phyloP scores from a whole-genome alignment of 2,329 filamentous ascomycete species.

The Fusarium sp. region DNA sequence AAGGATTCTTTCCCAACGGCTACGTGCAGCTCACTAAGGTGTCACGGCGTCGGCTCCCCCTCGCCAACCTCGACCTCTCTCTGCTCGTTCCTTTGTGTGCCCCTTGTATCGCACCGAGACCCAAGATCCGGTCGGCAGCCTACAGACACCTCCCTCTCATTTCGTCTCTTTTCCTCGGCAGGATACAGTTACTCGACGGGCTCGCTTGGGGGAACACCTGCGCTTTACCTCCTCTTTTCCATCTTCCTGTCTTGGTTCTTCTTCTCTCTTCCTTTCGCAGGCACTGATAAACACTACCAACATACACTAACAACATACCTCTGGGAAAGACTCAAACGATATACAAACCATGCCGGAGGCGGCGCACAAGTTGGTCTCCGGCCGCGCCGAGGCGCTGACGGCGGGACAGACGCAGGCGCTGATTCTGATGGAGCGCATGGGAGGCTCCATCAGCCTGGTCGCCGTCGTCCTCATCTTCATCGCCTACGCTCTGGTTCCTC shows the following conservation, averaged over 20 bases:
- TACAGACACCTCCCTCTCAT: constrained; percentile 2
- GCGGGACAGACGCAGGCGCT: constrained; percentile 55
- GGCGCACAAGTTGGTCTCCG: constrained; percentile 27
- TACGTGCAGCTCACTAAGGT: constrained; percentile 28
- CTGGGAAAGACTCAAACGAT: not conserved
- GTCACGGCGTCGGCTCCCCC: constrained; percentile 20
- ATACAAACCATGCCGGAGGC: constrained; percentile 5
- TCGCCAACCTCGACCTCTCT: constrained; percentile 24
- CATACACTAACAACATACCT: not conserved
- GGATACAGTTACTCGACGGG: not conserved
- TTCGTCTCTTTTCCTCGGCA: not conserved
- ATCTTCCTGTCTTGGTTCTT: not conserved
- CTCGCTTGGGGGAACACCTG: not conserved
- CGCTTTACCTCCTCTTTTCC: not conserved
- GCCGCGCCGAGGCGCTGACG: constrained; percentile 47
- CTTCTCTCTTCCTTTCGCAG: not conserved
- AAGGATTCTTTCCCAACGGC: constrained; percentile 18
- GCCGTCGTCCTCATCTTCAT: constrained; percentile 65
- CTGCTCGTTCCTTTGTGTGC: not conserved
- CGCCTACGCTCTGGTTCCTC: constrained; percentile 63
- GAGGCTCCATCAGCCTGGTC: constrained; percentile 64
- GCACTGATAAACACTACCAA: not conserved
- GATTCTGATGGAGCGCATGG: constrained; percentile 63
- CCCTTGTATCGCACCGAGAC: not conserved
- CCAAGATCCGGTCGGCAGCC: constrained; percentile 5